phyloP scores from a whole-genome alignment of 2,329 filamentous ascomycete species.

The Fusarium subglutinans region DNA sequence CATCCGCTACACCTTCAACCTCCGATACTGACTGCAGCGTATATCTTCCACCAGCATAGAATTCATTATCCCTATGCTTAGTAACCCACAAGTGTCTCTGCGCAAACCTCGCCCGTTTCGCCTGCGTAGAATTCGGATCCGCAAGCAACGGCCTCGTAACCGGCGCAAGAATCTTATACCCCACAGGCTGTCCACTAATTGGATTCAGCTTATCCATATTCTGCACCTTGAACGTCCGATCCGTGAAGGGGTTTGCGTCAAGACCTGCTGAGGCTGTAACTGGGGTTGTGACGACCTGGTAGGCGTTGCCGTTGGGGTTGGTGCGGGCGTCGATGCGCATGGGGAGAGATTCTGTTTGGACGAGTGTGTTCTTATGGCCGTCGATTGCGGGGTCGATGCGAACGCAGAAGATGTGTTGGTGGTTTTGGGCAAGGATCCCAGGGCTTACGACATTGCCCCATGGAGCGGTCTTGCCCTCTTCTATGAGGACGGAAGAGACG shows the following conservation, averaged over 20 bases:
- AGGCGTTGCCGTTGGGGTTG: slow-evolving; percentile 61
- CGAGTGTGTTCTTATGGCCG: slow-evolving; percentile 65
- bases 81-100: slow-evolving; percentile 59
- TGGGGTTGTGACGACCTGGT: slow-evolving; percentile 52
- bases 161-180: slow-evolving; percentile 57
- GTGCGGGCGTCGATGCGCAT: slow-evolving; percentile 53
- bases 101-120: slow-evolving; percentile 53
- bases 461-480: slow-evolving; percentile 58
- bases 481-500: slow-evolving; percentile 68
- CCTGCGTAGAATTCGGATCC: slow-evolving; percentile 52
- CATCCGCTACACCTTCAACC: not conserved
- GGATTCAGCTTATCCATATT: slow-evolving; percentile 56
- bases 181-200: slow-evolving; percentile 56
- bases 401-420: slow-evolving; percentile 75
- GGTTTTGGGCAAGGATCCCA: slow-evolving; percentile 73
- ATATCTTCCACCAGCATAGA: slow-evolving; percentile 55
- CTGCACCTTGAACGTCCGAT: slow-evolving; percentile 61
- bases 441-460: slow-evolving; percentile 72
- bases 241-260: slow-evolving; percentile 59
- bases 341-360: slow-evolving; percentile 51
- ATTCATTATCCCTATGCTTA: slow-evolving; percentile 54
- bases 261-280: slow-evolving; percentile 57
- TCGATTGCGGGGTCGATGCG: slow-evolving; percentile 74
- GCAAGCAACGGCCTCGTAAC: slow-evolving; percentile 53
- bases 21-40: slow-evolving; percentile 39